Conservation (phyloP, 441 rosid genomes). For the Arabidopsis hybrid region DNA sequence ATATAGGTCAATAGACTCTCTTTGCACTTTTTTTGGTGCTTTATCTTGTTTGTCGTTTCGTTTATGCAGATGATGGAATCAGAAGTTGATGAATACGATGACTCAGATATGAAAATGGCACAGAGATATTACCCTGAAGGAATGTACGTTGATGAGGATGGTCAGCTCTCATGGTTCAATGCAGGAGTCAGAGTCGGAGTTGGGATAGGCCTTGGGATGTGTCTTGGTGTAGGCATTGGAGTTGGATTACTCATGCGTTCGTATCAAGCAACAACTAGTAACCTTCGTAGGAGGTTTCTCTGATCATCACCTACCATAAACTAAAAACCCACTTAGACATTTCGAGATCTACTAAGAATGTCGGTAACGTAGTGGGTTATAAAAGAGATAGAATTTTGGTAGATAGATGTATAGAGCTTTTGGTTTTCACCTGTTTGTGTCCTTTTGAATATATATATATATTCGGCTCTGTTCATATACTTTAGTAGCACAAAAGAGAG, state of each 20-base stretch:
- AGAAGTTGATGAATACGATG: slow-evolving; percentile 60
- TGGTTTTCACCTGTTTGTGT: slow-evolving; percentile 18
- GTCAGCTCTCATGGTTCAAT: slow-evolving; percentile 94
- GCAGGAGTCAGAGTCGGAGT: slow-evolving; percentile 99
- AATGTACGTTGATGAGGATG: slow-evolving; percentile 86
- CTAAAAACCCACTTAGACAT: slow-evolving; percentile 17
- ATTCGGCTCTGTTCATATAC: slow-evolving; percentile 39
- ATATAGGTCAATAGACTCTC: not conserved
- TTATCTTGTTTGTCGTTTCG: not conserved
- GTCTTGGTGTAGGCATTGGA: slow-evolving; percentile 92
- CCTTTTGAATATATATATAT: slow-evolving; percentile 22
- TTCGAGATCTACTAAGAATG: slow-evolving; percentile 3
- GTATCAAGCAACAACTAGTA: slow-evolving; percentile 88
- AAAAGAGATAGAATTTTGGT: slow-evolving; percentile 40
- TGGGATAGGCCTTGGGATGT: slow-evolving; percentile 98
- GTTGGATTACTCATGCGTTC: slow-evolving; percentile 96
- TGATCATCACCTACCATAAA: slow-evolving; percentile 45
- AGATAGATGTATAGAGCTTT: slow-evolving; percentile 45
- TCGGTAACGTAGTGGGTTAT: slow-evolving; percentile 28
- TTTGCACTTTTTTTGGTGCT: not conserved
- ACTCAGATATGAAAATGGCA: slow-evolving; percentile 66
- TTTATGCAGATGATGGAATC: slow-evolving; percentile 59
- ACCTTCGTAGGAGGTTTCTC: slow-evolving; percentile 83
- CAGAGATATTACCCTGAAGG: slow-evolving; percentile 63
- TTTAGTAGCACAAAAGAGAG: slow-evolving; percentile 31